Evolutionary conservation across 371 early-diverging fungal genomes (phyloP), one percentile per base, ranked within the genome.

Genomic region (Mucor indicus): DNA sequence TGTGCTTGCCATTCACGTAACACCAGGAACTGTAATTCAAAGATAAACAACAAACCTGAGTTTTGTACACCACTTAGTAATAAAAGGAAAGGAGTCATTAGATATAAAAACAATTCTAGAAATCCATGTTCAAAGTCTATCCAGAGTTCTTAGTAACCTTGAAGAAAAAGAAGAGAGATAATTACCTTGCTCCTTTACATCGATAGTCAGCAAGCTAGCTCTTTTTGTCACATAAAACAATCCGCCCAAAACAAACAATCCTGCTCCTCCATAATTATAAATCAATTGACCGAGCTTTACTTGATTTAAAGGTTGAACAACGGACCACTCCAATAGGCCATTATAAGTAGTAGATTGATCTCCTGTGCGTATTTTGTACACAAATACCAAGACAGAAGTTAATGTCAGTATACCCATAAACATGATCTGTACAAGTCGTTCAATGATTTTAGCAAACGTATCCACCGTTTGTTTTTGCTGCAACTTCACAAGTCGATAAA

Each of bases 51-150:
- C 30, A 88, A 40, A 10, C 72, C 48, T 3, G 82, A 72, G 61
- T 87, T 81, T 38, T 87, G 81, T 17, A 81, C 57, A 16, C 79
- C 70, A 16, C 82, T 65, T 5, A 87, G 67, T 25, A 90, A 68
- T 21, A 86, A 55, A 38, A 84, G 42, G 12, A 88, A 43, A 12
- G 85, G 76, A 10, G 67, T 75, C 37, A 52, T 17, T 4, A 57
- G 40, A 48, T 63, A 57, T 29, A 76, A 44, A 22, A 74, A 31
- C 33, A 60, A 33, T 23, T 61, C 52, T 25, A 69, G 38, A 47
- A 62, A 52, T n/a, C n/a, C n/a, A n/a, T n/a, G n/a, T n/a, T n/a
- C n/a, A n/a, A n/a, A n/a, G n/a, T n/a, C n/a, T n/a, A n/a, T n/a
- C n/a, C n/a, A n/a, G n/a, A n/a, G n/a, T n/a, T n/a, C n/a, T n/a